Percentiles rank a stretch among this genome's conserved stretches.
These are phyloP conservation scores for Striga hermonthica DNA, from an alignment of 305 asterid species.

Conservation along the genomic window DNA sequence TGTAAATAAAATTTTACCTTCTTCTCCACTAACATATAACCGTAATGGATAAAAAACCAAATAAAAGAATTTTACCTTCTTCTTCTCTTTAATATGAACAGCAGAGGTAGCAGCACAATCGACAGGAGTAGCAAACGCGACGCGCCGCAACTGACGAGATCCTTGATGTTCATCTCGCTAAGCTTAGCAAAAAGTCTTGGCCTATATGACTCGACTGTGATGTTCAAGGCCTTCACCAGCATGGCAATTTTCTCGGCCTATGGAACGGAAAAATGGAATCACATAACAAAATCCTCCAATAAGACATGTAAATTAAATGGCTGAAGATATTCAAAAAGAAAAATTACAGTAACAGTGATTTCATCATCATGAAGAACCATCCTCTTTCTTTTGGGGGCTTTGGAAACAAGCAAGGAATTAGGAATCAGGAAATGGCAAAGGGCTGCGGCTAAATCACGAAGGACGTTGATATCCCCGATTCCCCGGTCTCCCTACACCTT, in stretches of 20 bases:
- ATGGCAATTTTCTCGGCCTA: constrained; percentile 68
- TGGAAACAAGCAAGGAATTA: too few species aligned
- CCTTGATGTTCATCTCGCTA: constrained; percentile 63
- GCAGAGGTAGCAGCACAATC: constrained; percentile 44
- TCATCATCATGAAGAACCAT: constrained; percentile 65
- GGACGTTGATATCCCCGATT: too few species aligned
- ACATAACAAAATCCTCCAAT: neutral
- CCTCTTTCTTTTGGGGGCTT: neutral
- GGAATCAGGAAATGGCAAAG: too few species aligned
- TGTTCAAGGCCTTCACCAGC: constrained; percentile 53
- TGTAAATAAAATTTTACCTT: too few species aligned
- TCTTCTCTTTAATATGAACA: constrained; percentile 53
- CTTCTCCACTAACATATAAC: too few species aligned
- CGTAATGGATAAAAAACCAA: neutral
- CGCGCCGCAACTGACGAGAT: constrained; percentile 64
- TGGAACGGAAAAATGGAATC: neutral
- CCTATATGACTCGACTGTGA: constrained; percentile 70
- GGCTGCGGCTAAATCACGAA: too few species aligned
- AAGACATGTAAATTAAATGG: neutral
- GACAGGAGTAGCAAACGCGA: constrained; percentile 39
- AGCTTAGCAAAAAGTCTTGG: constrained; percentile 74
- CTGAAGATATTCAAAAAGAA: neutral
- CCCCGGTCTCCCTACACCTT: too few species aligned
- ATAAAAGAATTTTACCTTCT: constrained; percentile 41
- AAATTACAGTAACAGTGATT: constrained; percentile 52